Conservation (phyloP, 78 protist genomes). For the Monocercomonoides exilis region DNA sequence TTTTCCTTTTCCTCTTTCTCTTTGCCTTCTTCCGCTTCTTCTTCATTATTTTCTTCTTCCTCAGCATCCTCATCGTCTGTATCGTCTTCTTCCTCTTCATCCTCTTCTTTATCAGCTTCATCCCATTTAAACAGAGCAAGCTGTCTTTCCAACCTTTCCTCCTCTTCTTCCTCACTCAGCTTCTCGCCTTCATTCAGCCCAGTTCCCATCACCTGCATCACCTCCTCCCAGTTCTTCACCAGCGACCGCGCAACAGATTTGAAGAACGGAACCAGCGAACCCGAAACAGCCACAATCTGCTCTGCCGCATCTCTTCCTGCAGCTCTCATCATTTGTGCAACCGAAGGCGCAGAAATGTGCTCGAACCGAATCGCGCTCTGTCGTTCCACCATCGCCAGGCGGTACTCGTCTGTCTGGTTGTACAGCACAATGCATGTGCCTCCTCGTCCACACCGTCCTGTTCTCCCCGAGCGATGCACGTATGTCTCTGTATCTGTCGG, state of each 20-base stretch:
- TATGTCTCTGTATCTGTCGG: conserved; percentile 26
- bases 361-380: background rate
- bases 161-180: background rate
- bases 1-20: background rate
- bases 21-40: background rate
- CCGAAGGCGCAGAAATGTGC: background rate
- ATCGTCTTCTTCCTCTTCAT: background rate
- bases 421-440: conserved; percentile 17
- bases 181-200: background rate
- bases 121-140: too few relatives aligned
- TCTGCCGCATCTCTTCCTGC: background rate
- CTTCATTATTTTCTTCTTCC: background rate
- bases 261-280: background rate
- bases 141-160: too few relatives aligned
- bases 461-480: conserved; percentile 48
- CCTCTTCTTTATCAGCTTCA: conserved; percentile 4
- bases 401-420: background rate
- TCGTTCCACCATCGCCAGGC: background rate
- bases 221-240: background rate
- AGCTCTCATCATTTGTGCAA: background rate
- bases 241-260: background rate
- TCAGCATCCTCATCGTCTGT: background rate
- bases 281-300: background rate
- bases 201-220: background rate
- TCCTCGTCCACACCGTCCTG: conserved; percentile 39